Evolutionary conservation across 257 asterid genomes (phyloP), one percentile per base, ranked within the genome.

Genomic region (Petunia secreta): DNA sequence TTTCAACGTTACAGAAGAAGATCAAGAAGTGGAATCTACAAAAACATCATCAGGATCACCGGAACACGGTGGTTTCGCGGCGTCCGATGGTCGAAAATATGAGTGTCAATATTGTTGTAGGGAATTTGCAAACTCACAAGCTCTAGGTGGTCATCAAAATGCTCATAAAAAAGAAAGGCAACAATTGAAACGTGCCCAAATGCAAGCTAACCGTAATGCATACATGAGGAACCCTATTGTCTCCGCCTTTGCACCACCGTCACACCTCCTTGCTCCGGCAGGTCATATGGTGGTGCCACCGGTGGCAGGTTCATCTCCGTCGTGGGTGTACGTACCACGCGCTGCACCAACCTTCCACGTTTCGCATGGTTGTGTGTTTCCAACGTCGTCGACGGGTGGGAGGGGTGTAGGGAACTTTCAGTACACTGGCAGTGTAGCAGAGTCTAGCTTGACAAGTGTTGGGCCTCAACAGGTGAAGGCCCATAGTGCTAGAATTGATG

Each of bases 61-160:
- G 91, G 94, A 88, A 1, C 48, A 86, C 71, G 88, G 86, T 14
- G 81, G 82, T 0, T 87, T 83, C 44, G 79, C 89, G 83, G 75
- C 91, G 5, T 16, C 89, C 74, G 97, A 90, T 14, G 91, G 97
- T 87, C 91, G 99, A 85, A 93, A 90, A 41, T 95, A 91, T 85
- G 99, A 95, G 97, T 95, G 99, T 77, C 99, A 95, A 44, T 95
- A 95, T 86, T 95, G 99, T 84, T 90, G 86, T 87, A 85, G 99
- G n/a, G 98, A 93, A 84, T 95, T 95, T 84, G 94, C 98, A 13
- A 95, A 95, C 86, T 95, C 99, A 1, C 99, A 95, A 77, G 99
- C 99, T 1, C 84, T 95, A 34, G 99, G 99, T 34, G 99, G 99
- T 34, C 99, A 95, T 13, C 99, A 95, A 11, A 95, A 95, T 90